These are phyloP conservation scores for Eudorina sp. DNA, from an alignment of 139 green algal genomes.

Conservation along the genomic window DNA sequence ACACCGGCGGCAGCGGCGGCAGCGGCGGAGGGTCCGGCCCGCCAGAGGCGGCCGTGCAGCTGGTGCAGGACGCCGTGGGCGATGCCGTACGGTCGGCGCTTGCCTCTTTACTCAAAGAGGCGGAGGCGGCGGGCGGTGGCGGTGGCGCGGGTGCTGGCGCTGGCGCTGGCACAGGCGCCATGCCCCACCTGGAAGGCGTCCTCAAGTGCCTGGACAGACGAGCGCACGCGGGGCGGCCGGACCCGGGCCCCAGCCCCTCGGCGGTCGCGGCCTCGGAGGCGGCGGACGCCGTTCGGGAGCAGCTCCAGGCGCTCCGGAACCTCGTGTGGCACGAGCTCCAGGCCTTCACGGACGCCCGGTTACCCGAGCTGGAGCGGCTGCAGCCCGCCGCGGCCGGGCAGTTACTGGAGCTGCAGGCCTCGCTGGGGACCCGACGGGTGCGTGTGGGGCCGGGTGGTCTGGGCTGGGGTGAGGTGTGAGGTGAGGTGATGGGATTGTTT, in stretches of 20 bases:
- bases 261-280: neutral
- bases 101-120: neutral
- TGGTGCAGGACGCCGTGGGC: neutral
- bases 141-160: neutral
- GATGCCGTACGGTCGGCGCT: neutral
- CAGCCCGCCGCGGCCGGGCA: neutral
- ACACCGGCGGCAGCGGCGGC: neutral
- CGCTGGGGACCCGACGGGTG: neutral
- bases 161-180: neutral
- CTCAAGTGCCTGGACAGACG: slow-evolving; percentile 5
- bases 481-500: neutral
- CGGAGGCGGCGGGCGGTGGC: neutral
- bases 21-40: neutral
- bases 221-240: neutral
- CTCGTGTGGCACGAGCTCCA: slow-evolving; percentile 7
- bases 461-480: neutral
- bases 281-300: neutral
- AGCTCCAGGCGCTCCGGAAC: neutral
- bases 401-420: slow-evolving; percentile 18
- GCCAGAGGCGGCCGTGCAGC: neutral
- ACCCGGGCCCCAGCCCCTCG: neutral
- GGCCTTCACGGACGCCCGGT: slow-evolving; percentile 15
- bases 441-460: neutral
- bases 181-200: neutral
- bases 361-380: neutral